phyloP scores from a whole-genome alignment of 345 rosid genomes.

The Clarkia xantiana region DNA sequence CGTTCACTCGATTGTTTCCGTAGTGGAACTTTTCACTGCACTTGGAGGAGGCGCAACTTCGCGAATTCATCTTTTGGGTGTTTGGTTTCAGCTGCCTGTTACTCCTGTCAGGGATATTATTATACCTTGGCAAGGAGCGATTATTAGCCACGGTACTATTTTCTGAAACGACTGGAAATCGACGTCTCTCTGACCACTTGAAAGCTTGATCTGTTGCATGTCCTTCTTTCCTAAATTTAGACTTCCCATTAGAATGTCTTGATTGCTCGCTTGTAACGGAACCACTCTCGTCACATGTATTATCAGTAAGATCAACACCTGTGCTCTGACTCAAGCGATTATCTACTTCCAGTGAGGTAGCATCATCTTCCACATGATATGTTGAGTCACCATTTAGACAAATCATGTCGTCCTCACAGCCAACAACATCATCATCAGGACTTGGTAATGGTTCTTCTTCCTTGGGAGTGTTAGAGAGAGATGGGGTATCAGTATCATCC shows the following conservation, averaged over 20 bases:
- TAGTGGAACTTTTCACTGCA: constrained; percentile 44
- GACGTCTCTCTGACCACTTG: constrained; percentile 52
- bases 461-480: constrained; percentile 15
- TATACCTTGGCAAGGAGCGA: constrained; percentile 42
- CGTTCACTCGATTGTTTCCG: constrained; percentile 27
- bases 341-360: constrained; percentile 17
- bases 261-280: constrained; percentile 34
- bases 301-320: constrained; percentile 22
- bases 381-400: constrained; percentile 33
- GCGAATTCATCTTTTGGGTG: constrained; percentile 28
- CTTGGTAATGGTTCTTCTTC: constrained; percentile 32
- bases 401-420: constrained; percentile 23
- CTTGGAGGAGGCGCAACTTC: constrained; percentile 37
- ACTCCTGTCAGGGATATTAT: constrained; percentile 32
- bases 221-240: constrained; percentile 38
- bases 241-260: constrained; percentile 37
- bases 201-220: constrained; percentile 27
- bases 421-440: constrained; percentile 23
- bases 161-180: constrained; percentile 33
- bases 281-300: constrained; percentile 33
- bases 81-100: constrained; percentile 35
- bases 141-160: constrained; percentile 19
- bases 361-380: constrained; percentile 32
- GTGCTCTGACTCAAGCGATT: constrained; percentile 25
- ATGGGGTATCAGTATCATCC: constrained; percentile 6